Evolutionary conservation across 768 basidiomycete species (phyloP).

Genomic region (Pilatotrama ljubarskyi): DNA sequence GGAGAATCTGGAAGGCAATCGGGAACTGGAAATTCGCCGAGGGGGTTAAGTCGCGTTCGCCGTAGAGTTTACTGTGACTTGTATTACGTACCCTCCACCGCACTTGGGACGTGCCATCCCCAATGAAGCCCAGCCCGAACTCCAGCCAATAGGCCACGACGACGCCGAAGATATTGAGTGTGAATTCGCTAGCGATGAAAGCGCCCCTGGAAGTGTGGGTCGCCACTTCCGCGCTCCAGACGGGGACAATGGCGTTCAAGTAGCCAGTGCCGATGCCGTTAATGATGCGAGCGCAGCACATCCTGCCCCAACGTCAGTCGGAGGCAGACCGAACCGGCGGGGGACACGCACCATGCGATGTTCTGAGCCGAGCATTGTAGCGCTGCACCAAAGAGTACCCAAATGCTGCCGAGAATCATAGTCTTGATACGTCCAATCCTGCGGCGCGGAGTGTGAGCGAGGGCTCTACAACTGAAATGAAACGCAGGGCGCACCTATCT

Average conservation of each 20-base stretch:
- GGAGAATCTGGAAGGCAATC: slow-evolving; percentile 46
- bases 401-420: slow-evolving; percentile 41
- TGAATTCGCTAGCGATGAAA: slow-evolving; percentile 47
- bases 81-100: slow-evolving; percentile 33
- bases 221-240: slow-evolving; percentile 47
- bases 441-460: background rate
- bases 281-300: slow-evolving; percentile 45
- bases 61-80: background rate
- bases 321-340: background rate
- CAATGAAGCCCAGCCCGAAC: slow-evolving; percentile 46
- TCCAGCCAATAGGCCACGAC: slow-evolving; percentile 49
- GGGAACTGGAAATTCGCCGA: slow-evolving; percentile 35
- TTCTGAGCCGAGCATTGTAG: slow-evolving; percentile 46
- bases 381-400: slow-evolving; percentile 44
- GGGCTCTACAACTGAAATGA: background rate
- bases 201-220: slow-evolving; percentile 46
- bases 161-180: slow-evolving; percentile 42
- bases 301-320: slow-evolving; percentile 32
- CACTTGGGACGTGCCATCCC: slow-evolving; percentile 42
- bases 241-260: slow-evolving; percentile 46
- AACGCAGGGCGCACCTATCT: slow-evolving; percentile 29
- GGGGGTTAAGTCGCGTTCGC: background rate
- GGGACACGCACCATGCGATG: slow-evolving; percentile 36
- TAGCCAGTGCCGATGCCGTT: slow-evolving; percentile 47
- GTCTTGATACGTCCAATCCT: slow-evolving; percentile 43